These are phyloP conservation scores for Paraphaeosphaeria sporulosa DNA, from an alignment of 2,329 filamentous ascomycete genomes.

Conservation along the genomic window DNA sequence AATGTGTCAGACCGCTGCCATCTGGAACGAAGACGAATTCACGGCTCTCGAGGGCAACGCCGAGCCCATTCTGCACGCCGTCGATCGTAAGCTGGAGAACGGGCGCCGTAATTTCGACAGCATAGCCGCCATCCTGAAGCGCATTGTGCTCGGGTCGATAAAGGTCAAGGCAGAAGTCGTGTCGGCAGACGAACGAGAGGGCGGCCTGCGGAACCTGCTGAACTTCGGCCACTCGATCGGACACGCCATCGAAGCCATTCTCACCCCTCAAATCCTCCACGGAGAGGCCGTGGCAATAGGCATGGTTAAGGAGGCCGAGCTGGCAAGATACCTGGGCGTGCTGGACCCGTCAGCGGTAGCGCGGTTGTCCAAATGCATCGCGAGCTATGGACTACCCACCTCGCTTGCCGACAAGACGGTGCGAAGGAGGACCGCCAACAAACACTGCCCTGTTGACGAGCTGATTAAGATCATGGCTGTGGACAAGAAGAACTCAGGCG, in stretches of 20 bases:
- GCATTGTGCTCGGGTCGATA: constrained; percentile 86
- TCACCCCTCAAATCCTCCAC: constrained; percentile 94
- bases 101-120: constrained; percentile 69
- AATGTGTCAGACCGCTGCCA: constrained; percentile 77
- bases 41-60: constrained; percentile 83
- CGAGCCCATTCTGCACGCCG: constrained; percentile 73
- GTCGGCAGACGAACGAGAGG: constrained; percentile 91
- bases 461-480: constrained; percentile 93
- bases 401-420: constrained; percentile 85
- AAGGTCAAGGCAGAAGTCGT: constrained; percentile 94
- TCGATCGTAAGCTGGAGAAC: constrained; percentile 67
- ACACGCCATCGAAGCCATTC: constrained; percentile 92
- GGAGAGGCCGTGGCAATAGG: constrained; percentile 96
- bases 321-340: constrained; percentile 87
- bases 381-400: constrained; percentile 90
- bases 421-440: constrained; percentile 81
- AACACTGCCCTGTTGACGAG: constrained; percentile 84
- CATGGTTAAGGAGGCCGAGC: constrained; percentile 97
- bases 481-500: constrained; percentile 97
- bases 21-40: constrained; percentile 92
- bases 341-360: constrained; percentile 87
- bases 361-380: constrained; percentile 88
- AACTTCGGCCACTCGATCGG: constrained; percentile 99
- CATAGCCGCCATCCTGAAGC: constrained; percentile 64
- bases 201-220: constrained; percentile 88